Conservation (phyloP, 2,329 filamentous ascomycete genomes). For the Colletotrichum orchidophilum region DNA sequence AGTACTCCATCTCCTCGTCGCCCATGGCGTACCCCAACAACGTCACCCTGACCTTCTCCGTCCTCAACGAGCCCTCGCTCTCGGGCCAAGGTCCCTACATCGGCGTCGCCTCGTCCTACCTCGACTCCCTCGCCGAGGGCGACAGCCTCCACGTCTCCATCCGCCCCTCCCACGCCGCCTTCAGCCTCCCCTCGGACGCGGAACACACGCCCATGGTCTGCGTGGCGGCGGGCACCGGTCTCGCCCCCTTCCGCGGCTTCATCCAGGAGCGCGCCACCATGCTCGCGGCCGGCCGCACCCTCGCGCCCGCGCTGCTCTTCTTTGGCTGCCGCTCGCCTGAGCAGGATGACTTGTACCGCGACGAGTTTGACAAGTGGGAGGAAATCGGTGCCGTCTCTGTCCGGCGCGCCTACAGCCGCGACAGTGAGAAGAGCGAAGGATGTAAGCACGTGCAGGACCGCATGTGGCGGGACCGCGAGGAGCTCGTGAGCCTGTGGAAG, state of each 20-base stretch:
- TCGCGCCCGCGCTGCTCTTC: constrained; percentile 51
- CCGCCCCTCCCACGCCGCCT: constrained; percentile 49
- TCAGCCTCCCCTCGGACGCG: constrained; percentile 52
- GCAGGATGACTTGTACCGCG: constrained; percentile 45
- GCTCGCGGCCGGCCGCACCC: constrained; percentile 43
- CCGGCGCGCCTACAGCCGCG: constrained; percentile 62
- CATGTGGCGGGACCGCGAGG: constrained; percentile 45
- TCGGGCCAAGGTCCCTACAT: constrained; percentile 60
- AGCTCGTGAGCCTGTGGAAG: constrained; percentile 46
- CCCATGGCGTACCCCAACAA: constrained; percentile 65
- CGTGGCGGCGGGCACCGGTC: constrained; percentile 59
- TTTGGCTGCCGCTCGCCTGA: constrained; percentile 49
- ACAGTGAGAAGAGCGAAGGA: constrained; percentile 54
- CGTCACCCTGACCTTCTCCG: constrained; percentile 70
- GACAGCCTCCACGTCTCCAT: constrained; percentile 61
- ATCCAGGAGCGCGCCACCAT: constrained; percentile 49
- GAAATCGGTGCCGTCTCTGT: constrained; percentile 61
- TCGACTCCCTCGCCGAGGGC: constrained; percentile 57
- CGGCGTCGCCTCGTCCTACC: constrained; percentile 70
- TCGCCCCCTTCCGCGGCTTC: constrained; percentile 53
- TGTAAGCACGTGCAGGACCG: constrained; percentile 60
- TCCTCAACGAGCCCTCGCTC: constrained; percentile 63
- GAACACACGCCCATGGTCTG: constrained; percentile 58
- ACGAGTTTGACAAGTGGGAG: constrained; percentile 38
- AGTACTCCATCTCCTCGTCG: constrained; percentile 74